phyloP scores from a whole-genome alignment of 2,329 filamentous ascomycete genomes.

The Emmonsia crescens region DNA sequence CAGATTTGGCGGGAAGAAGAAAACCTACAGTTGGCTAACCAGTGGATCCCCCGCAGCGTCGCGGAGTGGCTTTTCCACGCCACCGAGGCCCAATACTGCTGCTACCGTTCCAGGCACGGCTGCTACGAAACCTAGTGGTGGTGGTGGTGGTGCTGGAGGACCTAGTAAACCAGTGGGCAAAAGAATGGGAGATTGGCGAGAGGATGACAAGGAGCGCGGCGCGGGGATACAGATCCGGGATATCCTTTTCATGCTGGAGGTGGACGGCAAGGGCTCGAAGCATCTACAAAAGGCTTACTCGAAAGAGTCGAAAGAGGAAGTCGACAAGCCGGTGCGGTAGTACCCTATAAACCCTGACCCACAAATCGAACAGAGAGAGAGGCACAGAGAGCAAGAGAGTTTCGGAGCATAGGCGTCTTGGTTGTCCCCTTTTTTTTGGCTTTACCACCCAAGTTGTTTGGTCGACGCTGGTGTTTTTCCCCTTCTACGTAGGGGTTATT shows the following conservation, averaged over 20 bases:
- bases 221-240: slow-evolving; percentile 75
- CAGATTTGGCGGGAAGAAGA: slow-evolving; percentile 35
- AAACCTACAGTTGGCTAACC: slow-evolving; percentile 39
- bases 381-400: background rate
- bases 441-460: background rate
- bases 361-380: background rate
- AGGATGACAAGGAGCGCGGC: slow-evolving; percentile 61
- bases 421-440: background rate
- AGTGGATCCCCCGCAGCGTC: slow-evolving; percentile 18
- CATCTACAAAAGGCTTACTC: slow-evolving; percentile 36
- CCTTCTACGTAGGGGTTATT: background rate
- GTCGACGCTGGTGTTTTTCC: background rate
- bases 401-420: background rate
- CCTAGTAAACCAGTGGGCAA: slow-evolving; percentile 35
- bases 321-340: slow-evolving; percentile 5
- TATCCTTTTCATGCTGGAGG: slow-evolving; percentile 66
- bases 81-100: slow-evolving; percentile 23
- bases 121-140: slow-evolving; percentile 18
- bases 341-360: background rate
- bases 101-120: slow-evolving; percentile 6
- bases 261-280: slow-evolving; percentile 49
- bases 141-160: slow-evolving; percentile 18
- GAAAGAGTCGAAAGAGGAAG: slow-evolving; percentile 32
- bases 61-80: slow-evolving; percentile 29
- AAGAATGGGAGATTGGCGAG: slow-evolving; percentile 62